A percentile compares a stretch with the other conserved stretches of the same genome.
phyloP scores from a whole-genome alignment of 352 stramenopile genomes.

The Globisporangium nunn region DNA sequence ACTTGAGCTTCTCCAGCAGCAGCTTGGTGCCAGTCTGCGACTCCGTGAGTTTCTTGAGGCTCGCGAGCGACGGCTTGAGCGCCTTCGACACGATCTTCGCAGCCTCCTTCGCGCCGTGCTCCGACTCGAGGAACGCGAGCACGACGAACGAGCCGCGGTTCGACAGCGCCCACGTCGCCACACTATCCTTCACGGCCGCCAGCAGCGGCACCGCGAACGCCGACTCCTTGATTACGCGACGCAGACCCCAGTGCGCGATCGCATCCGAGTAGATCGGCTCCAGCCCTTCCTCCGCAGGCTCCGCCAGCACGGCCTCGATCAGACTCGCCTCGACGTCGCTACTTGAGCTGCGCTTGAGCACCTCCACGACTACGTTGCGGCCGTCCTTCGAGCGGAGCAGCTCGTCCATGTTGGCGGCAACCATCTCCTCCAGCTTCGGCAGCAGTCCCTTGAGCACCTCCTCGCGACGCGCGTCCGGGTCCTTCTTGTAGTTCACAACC shows the following conservation, averaged over 20 bases:
- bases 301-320: slow-evolving; percentile 33
- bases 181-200: slow-evolving; percentile 30
- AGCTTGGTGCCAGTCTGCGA: slow-evolving; percentile 74
- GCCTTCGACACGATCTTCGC: slow-evolving; percentile 47
- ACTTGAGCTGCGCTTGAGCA: slow-evolving; percentile 56
- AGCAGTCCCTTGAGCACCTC: slow-evolving; percentile 72
- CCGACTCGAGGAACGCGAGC: slow-evolving; percentile 68
- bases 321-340: slow-evolving; percentile 41
- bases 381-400: slow-evolving; percentile 78
- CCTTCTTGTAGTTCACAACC: slow-evolving; percentile 87
- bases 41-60: slow-evolving; percentile 52
- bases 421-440: slow-evolving; percentile 80
- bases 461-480: slow-evolving; percentile 63
- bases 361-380: slow-evolving; percentile 75
- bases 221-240: slow-evolving; percentile 75
- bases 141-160: slow-evolving; percentile 85
- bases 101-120: slow-evolving; percentile 43
- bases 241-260: slow-evolving; percentile 66
- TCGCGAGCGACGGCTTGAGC: slow-evolving; percentile 45
- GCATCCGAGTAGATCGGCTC: slow-evolving; percentile 69
- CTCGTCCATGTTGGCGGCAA: slow-evolving; percentile 39
- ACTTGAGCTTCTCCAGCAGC: slow-evolving; percentile 79
- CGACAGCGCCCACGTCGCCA: slow-evolving; percentile 45
- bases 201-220: slow-evolving; percentile 46
- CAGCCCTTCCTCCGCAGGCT: slow-evolving; percentile 22